Evolutionary conservation across 2,329 filamentous ascomycete species (phyloP), one percentile per base, ranked within the genome.

Genomic region (Cladophialophora yegresii): DNA sequence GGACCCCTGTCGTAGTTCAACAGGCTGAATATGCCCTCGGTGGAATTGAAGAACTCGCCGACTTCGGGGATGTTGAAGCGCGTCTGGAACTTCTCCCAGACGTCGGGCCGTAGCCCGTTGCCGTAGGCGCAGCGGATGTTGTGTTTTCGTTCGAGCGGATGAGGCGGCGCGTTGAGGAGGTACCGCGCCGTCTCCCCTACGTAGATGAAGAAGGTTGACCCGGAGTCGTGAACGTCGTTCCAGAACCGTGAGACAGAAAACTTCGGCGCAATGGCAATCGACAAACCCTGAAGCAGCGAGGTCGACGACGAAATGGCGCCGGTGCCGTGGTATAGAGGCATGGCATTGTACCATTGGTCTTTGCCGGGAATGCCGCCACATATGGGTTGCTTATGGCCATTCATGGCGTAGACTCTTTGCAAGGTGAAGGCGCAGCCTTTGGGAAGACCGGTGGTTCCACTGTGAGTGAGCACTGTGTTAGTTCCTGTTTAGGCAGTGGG

Each of bases 301-400:
- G 76, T 77, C 58, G 88, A 81, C 33, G 83, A 80, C 5, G 79
- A 81, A 36, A 89, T 85, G 20, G 84, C 84, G 6, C 89, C 89
- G 0, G 90, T 92, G 13, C 89, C 89, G 74, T 93, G 90, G 72
- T 92, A 92, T 33, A 91, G 78, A 0, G 85, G 89, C 89, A 92
- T 92, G 75, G 88, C 90, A 72, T 87, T 84, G 72, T 92, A 92
- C 83, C 87, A 91, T 28, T 87, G 79, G 73, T 91, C 87, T n/a
- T 54, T 32, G 43, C 65, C 65, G 3, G 65, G 65, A 12, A 56
- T 8, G 20, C 58, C 54, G 13, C 54, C 62, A 23, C 54, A 61
- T 0, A 61, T 58, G 13, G 65, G 61, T 54, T 53, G 53, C 23
- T 28, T 73, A 5, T 71, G 71, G 5, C 72, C 68, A 20, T 77